These are phyloP conservation scores for Babesia divergens DNA, from an alignment of 169 alveolate species.

Conservation along the genomic window DNA sequence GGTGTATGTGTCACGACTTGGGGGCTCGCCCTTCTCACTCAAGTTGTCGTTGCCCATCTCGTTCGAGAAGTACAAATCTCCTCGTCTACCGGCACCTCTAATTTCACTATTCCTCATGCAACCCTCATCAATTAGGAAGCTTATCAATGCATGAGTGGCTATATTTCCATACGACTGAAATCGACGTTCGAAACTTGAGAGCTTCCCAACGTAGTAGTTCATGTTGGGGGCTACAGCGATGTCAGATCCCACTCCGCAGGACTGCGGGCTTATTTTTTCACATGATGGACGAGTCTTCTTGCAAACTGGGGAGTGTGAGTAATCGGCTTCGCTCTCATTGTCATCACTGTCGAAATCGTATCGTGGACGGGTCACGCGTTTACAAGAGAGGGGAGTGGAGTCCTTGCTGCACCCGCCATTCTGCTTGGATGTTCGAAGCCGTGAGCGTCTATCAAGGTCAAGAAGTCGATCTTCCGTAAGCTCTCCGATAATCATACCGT, in stretches of 20 bases:
- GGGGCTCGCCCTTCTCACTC: not conserved
- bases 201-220: conserved; percentile 10
- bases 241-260: not conserved
- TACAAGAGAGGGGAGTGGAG: not conserved
- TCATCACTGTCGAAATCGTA: not conserved
- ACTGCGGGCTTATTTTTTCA: not conserved
- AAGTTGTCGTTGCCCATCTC: not conserved
- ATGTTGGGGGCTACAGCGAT: not conserved
- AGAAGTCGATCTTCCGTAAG: conserved; percentile 35
- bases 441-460: conserved; percentile 45
- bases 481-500: conserved; percentile 38
- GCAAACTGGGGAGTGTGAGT: not conserved
- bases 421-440: not conserved
- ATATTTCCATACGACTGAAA: conserved; percentile 7
- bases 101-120: not conserved
- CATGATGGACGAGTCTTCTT: not conserved
- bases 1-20: no score
- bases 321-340: not conserved
- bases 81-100: not conserved
- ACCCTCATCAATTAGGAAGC: conserved; percentile 4
- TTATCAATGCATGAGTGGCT: conserved; percentile 5
- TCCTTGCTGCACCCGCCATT: not conserved
- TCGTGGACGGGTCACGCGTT: conserved; percentile 9
- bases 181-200: not conserved
- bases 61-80: not conserved